Conservation (phyloP, 345 rosid species). For the Brassica incana region DNA sequence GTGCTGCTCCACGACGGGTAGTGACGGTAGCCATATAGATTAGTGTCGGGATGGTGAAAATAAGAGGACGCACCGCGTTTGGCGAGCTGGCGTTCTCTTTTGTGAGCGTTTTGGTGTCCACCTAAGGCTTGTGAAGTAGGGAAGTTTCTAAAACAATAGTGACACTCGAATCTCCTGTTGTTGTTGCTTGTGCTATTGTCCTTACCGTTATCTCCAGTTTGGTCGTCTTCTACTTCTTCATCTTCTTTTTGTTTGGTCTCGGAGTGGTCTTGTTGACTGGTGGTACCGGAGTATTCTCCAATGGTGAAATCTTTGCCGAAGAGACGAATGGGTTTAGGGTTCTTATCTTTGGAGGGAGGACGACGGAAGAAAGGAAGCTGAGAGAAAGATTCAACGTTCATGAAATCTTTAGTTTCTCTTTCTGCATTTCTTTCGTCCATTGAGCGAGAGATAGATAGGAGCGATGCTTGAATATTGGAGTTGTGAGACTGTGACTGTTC, state of each 20-base stretch:
- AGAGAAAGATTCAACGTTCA: slow-evolving; percentile 67
- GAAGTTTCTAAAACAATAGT: slow-evolving; percentile 47
- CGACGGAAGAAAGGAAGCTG: slow-evolving; percentile 75
- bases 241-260: slow-evolving; percentile 25
- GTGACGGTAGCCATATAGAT: slow-evolving; percentile 27
- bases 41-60: slow-evolving; percentile 31
- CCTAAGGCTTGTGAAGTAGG: slow-evolving; percentile 58
- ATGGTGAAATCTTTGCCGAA: slow-evolving; percentile 63
- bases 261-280: slow-evolving; percentile 19
- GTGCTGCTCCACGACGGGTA: slow-evolving; percentile 29
- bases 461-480: slow-evolving; percentile 7
- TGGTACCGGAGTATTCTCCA: slow-evolving; percentile 18
- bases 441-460: slow-evolving; percentile 5
- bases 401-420: slow-evolving; percentile 51
- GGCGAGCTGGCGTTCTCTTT: slow-evolving; percentile 52
- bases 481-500: slow-evolving; percentile 29
- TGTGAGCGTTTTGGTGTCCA: slow-evolving; percentile 64
- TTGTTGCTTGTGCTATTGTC: slow-evolving; percentile 19
- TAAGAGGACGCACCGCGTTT: slow-evolving; percentile 42
- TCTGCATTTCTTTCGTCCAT: slow-evolving; percentile 29
- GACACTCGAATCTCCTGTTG: slow-evolving; percentile 49
- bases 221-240: slow-evolving; percentile 18
- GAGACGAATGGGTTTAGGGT: slow-evolving; percentile 52
- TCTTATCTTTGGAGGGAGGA: slow-evolving; percentile 48
- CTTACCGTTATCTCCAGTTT: slow-evolving; percentile 7